Evolutionary conservation across 1,284 basidiomycete genomes (phyloP), one percentile per base, ranked within the genome.

Genomic region (Melampsora larici-populina): DNA sequence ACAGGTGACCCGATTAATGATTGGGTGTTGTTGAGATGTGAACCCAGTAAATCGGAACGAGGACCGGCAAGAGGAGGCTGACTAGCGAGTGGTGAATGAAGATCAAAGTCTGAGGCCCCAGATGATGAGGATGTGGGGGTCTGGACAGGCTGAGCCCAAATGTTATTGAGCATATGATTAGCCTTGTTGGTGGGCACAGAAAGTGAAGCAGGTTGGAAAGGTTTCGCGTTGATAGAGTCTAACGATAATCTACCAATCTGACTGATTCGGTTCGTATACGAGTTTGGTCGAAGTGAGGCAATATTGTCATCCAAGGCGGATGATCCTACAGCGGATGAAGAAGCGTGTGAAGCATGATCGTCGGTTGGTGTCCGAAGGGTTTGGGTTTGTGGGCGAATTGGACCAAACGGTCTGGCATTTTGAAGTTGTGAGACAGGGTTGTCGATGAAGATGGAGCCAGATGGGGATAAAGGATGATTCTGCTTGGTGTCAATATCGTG

Each of bases 1-100:
- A 40, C 55, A 46, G 73, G 75, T 9, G 75, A 77, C 33, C 67
- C 48, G n/a, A 76, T 62, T 5, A 67, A 48, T 26, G 73, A 76
- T 29, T 43, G 65, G 58, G 49, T 17, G 6, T 60, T 36, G 26
- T 2, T 26, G 36, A 48, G 71, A 31, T 75, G 72, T 24, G 73
- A 26, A 65, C 64, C 60, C 26, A 76, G 48, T n/a, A 67, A 64
- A 24, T 51, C 67, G 40, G 58, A 63, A 15, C 67, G 36, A 33
- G 65, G 48, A 51, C 40, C 51, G 3, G 60, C 15, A 36, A 75
- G 55, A 21, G 31, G 40, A 29, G 24, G n/a, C 2, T 49, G n/a
- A 36, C 49, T 58, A 24, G 49, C n/a, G 0, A 77, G 4, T 17
- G 74, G 74, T 13, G 74, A 77, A 33, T 18, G 18, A 43, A 70